Evolutionary conservation across 768 basidiomycete genomes (phyloP), one percentile per base, ranked within the genome.

Genomic region (Sarcomyxa edulis): DNA sequence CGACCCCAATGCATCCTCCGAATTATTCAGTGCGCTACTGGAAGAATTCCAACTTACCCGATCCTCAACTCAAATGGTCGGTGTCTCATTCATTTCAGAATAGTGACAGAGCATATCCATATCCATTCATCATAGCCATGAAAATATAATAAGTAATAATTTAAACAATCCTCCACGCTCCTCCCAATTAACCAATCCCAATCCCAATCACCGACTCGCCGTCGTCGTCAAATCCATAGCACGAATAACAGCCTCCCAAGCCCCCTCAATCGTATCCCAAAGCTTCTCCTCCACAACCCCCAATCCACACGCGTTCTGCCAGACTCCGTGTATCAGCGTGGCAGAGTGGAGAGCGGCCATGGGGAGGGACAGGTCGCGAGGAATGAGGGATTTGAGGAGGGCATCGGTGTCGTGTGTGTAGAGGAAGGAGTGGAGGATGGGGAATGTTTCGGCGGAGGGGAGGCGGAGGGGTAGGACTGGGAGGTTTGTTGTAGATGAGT

Each of bases 251-350:
- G 87, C 70, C 50, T 84, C 81, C 84, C 87, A 91, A 16, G 84
- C 83, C 46, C 81, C 71, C 48, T 87, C 81, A 45, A 91, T 63
- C 20, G 76, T 75, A 37, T 78, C 75, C 89, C 88, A 91, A 24
- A 91, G 63, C 39, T 78, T 76, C 26, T 73, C 68, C 48, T 88
- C 84, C 46, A 73, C 69, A 6, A 91, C 54, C 14, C 88, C 87
- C 22, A 91, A 75, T 9, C 76, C 73, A 35, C 78, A 79, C 52
- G 80, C 76, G 53, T 88, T 84, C 47, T 81, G 77, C 86, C 87
- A 91, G 15, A 90, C 63, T 45, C 84, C 86, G 49, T 82, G 83
- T 32, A 87, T 76, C 45, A 74, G 73, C 23, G 78, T 69, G 14
- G 85, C 75, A 39, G 78, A 75, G 8, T 33, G 15, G 10, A 8